Conservation (phyloP, 306 rosid species). For the Vigna mungo region DNA sequence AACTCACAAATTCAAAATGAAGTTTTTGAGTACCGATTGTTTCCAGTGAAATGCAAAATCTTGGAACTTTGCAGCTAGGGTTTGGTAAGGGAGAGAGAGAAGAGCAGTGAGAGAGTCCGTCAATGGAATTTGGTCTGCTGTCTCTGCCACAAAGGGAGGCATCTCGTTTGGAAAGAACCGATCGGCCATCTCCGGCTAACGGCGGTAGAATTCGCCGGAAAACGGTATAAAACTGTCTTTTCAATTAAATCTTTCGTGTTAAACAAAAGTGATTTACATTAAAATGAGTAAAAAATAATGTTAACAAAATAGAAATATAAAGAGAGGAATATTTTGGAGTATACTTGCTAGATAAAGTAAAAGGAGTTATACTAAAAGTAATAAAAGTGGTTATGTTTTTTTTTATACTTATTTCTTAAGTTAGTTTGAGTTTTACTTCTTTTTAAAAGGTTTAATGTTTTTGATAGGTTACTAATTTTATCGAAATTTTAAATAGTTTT, state of each 20-base stretch:
- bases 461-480: fast-evolving
- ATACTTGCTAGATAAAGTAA: too few species aligned
- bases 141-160: slow-evolving; percentile 64
- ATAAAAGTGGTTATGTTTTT: too few species aligned
- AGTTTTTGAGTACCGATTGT: slow-evolving; percentile 59
- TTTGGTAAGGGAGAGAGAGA: slow-evolving; percentile 61
- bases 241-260: not conserved
- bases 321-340: too few species aligned
- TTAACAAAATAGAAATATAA: too few species aligned
- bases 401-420: too few species aligned
- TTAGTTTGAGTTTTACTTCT: too few species aligned
- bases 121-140: slow-evolving; percentile 34
- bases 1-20: slow-evolving; percentile 23
- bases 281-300: too few species aligned
- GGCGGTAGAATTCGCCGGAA: too few species aligned
- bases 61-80: slow-evolving; percentile 52
- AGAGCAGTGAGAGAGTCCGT: slow-evolving; percentile 54
- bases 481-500: too few species aligned
- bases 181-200: slow-evolving; percentile 56
- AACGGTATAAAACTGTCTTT: not conserved
- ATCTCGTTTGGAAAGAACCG: slow-evolving; percentile 74
- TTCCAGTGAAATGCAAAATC: slow-evolving; percentile 61
- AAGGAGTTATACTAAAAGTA: too few species aligned
- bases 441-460: too few species aligned
- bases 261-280: too few species aligned